These are phyloP conservation scores for Cymbopogon flexuosus DNA, from an alignment of 202 grass and related monocot species.

Conservation along the genomic window DNA sequence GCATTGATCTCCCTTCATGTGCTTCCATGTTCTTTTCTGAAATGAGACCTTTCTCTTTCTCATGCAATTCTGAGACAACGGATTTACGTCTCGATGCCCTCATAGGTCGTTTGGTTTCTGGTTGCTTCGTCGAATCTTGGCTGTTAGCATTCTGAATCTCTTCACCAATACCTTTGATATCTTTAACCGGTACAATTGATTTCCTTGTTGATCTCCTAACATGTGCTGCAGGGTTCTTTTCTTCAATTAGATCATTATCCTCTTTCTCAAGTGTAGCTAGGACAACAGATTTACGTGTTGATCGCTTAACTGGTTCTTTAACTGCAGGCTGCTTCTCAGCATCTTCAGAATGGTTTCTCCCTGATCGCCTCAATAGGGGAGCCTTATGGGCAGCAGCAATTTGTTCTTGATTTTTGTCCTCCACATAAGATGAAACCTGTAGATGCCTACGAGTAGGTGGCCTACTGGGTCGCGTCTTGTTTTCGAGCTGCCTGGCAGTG, in stretches of 20 bases:
- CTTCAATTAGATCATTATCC: conserved; percentile 2
- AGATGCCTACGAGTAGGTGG: conserved; percentile 11
- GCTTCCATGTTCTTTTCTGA: not conserved
- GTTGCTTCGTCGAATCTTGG: not conserved
- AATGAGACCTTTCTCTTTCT: conserved; percentile 14
- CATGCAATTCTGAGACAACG: not conserved
- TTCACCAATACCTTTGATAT: not conserved
- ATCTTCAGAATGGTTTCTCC: not conserved
- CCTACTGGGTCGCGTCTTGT: not conserved
- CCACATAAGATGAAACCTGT: conserved; percentile 11
- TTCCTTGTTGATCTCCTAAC: not conserved
- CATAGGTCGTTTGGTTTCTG: not conserved
- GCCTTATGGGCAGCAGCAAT: conserved; percentile 1
- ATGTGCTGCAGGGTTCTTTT: not conserved
- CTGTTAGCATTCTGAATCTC: not conserved
- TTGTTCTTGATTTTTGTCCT: conserved; percentile 1
- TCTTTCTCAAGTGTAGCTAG: not conserved
- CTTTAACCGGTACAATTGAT: not conserved
- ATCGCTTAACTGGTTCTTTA: not conserved
- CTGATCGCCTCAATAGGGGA: not conserved
- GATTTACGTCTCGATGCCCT: not conserved
- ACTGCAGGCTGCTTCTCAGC: not conserved
- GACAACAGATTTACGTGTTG: not conserved
- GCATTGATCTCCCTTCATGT: not conserved
- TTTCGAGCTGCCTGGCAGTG: not conserved